phyloP scores from a whole-genome alignment of 1,284 basidiomycete genomes.

The Apiotrichum akiyoshidainum region DNA sequence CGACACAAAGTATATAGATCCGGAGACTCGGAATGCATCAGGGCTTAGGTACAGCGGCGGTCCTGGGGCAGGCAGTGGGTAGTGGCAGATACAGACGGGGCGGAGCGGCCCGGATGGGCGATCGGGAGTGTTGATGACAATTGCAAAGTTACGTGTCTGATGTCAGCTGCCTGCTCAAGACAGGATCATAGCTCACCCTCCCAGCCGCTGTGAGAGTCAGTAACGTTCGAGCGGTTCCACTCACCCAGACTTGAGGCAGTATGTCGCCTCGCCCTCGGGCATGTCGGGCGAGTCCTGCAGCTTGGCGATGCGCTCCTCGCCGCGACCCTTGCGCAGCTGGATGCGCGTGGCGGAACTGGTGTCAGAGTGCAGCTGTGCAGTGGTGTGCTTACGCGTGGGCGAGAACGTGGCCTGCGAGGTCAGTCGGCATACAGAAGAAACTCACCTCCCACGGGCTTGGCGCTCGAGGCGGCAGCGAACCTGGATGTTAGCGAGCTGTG shows the following conservation, averaged over 20 bases:
- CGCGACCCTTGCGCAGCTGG: conserved; percentile 64
- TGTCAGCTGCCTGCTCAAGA: neutral
- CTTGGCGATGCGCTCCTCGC: conserved; percentile 92
- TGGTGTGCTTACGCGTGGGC: conserved; percentile 49
- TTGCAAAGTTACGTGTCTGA: conserved; percentile 17
- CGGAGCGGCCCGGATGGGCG: too few species aligned
- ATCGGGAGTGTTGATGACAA: too few species aligned
- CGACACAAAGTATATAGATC: neutral
- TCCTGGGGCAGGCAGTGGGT: too few species aligned
- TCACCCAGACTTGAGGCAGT: conserved; percentile 60
- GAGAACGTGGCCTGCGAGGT: conserved; percentile 43
- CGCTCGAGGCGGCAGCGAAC: conserved; percentile 81
- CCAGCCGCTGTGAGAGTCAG: conserved; percentile 30
- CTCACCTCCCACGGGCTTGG: conserved; percentile 79
- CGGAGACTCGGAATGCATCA: neutral
- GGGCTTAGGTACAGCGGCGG: neutral
- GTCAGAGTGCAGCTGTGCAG: neutral
- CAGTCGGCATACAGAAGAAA: neutral
- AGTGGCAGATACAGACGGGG: too few species aligned
- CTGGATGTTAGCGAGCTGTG: conserved; percentile 18
- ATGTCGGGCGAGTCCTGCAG: conserved; percentile 88
- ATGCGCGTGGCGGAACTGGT: conserved; percentile 44
- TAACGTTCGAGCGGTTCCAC: neutral
- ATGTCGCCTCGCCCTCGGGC: conserved; percentile 87
- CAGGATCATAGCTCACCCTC: conserved; percentile 26